A percentile compares a stretch with the other conserved stretches of the same genome.
Evolutionary conservation across 306 rosid genomes (phyloP).

Genomic region (Corylus americana): DNA sequence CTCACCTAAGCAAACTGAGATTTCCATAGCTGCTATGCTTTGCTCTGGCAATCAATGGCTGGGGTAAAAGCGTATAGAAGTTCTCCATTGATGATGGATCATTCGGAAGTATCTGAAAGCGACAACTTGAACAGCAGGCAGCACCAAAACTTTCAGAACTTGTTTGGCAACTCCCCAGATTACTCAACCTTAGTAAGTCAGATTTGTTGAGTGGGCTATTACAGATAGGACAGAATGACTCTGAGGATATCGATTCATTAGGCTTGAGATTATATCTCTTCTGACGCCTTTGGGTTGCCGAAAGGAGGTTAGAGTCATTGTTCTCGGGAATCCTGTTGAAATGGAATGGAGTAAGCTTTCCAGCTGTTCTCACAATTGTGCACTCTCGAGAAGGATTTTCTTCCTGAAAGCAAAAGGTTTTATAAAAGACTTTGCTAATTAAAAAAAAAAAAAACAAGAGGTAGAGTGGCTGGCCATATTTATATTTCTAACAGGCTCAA

Average conservation of each 20-base stretch:
- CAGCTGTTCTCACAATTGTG: conserved; percentile 93
- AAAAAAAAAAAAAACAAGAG: conserved; percentile 8
- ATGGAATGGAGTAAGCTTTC: conserved; percentile 88
- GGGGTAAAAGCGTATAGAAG: conserved; percentile 58
- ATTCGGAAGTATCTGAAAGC: conserved; percentile 82
- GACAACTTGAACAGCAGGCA: conserved; percentile 80
- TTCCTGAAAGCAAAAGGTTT: conserved; percentile 42
- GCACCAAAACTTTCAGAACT: conserved; percentile 37
- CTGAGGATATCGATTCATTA: conserved; percentile 72
- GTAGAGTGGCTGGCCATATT: background rate
- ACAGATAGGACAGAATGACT: conserved; percentile 77
- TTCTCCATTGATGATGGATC: conserved; percentile 47
- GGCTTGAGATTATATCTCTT: conserved; percentile 76
- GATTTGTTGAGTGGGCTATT: conserved; percentile 73
- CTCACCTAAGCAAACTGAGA: conserved; percentile 60
- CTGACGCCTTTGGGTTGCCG: conserved; percentile 82
- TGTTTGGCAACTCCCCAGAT: conserved; percentile 26
- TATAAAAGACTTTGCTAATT: conserved; percentile 13
- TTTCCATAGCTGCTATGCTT: conserved; percentile 42
- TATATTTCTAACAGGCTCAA: background rate
- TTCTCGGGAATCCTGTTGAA: conserved; percentile 84
- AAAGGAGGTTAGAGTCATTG: conserved; percentile 59
- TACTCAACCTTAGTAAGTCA: conserved; percentile 51
- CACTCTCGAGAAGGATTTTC: conserved; percentile 94
- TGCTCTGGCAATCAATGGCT: conserved; percentile 49